Percentiles rank a stretch among this genome's conserved stretches.
These are phyloP conservation scores for Glonium stellatum DNA, from an alignment of 495 filamentous ascomycete species.

Conservation along the genomic window DNA sequence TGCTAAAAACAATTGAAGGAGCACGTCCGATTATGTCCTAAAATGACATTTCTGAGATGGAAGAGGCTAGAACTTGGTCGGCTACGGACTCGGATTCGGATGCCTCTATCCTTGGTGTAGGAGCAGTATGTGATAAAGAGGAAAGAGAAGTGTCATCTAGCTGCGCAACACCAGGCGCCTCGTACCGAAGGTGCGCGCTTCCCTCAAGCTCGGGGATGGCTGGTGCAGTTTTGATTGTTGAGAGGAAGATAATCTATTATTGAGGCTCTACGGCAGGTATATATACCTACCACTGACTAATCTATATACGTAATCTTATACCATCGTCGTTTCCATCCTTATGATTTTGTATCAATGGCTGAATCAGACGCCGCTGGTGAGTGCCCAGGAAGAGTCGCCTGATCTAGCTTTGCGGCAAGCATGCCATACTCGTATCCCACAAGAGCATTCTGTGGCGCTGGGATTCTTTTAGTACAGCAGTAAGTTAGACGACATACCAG, in stretches of 20 bases:
- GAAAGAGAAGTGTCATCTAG: too few species aligned
- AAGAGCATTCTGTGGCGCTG: background rate
- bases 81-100: too few species aligned
- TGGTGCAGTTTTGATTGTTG: background rate
- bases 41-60: background rate
- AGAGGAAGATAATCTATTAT: too few species aligned
- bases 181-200: background rate
- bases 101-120: too few species aligned
- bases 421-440: background rate
- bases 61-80: background rate
- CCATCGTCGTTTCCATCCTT: too few species aligned
- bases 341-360: background rate
- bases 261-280: too few species aligned
- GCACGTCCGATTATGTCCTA: background rate
- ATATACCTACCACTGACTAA: too few species aligned
- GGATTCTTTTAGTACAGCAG: background rate
- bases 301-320: too few species aligned
- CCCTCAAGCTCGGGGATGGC: background rate
- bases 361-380: background rate
- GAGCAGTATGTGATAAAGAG: too few species aligned
- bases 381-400: background rate
- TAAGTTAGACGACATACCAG: background rate
- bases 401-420: background rate
- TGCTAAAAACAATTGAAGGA: background rate
- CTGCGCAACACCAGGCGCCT: too few species aligned